Conservation (phyloP, 75 land plant genomes). For the Chamaecyparis obtusa region DNA sequence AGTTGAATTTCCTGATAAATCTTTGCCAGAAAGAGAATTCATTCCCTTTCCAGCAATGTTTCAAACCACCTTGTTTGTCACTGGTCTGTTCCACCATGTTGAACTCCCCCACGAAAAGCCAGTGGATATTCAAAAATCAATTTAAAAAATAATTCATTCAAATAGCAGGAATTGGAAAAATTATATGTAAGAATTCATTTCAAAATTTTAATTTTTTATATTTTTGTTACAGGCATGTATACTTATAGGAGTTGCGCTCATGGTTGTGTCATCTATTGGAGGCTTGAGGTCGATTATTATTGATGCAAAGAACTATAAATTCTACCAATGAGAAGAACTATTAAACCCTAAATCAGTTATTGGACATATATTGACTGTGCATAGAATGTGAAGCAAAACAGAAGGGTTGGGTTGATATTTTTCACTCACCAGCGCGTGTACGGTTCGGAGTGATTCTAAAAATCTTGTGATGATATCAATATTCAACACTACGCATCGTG, state of each 20-base stretch:
- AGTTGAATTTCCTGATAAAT: too few species aligned
- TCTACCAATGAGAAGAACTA: constrained; percentile 22
- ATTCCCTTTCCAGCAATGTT: too few species aligned
- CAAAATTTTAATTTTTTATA: not conserved
- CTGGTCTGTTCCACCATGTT: too few species aligned
- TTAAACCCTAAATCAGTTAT: not conserved
- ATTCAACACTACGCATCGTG: too few species aligned
- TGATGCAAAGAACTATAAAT: constrained; percentile 24
- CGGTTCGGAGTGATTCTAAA: not conserved
- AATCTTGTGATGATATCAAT: too few species aligned
- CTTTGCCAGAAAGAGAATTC: too few species aligned
- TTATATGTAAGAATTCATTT: not conserved
- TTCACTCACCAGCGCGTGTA: not conserved
- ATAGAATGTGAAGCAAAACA: not conserved
- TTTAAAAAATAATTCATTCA: too few species aligned
- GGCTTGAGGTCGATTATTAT: constrained; percentile 38
- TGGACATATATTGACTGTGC: not conserved
- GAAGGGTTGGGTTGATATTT: not conserved
- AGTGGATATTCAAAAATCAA: too few species aligned
- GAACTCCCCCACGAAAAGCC: too few species aligned
- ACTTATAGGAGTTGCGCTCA: constrained; percentile 36
- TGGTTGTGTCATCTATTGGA: constrained; percentile 44
- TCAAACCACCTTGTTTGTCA: too few species aligned
- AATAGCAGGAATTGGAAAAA: too few species aligned
- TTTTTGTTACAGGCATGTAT: constrained; percentile 36